These are phyloP conservation scores for Suillus alpinus DNA, from an alignment of 768 basidiomycete genomes.

Conservation along the genomic window DNA sequence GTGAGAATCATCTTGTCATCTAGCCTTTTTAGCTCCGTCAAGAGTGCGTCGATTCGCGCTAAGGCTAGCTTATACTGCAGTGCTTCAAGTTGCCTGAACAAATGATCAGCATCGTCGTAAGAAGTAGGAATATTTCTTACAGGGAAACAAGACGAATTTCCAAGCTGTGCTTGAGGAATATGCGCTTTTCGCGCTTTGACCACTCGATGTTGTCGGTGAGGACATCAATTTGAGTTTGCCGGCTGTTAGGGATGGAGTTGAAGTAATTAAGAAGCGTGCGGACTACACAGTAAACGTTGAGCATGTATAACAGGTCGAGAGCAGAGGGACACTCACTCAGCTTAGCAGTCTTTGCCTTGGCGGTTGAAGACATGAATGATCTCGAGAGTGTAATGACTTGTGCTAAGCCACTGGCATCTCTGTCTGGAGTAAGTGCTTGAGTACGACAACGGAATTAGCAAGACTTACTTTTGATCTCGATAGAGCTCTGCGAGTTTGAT, in stretches of 20 bases:
- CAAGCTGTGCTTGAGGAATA: constrained; percentile 92
- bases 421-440: constrained; percentile 28
- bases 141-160: constrained; percentile 85
- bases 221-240: constrained; percentile 77
- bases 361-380: constrained; percentile 88
- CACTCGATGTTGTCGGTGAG: constrained; percentile 88
- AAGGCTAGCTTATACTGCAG: constrained; percentile 78
- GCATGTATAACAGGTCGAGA: background rate
- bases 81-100: constrained; percentile 66
- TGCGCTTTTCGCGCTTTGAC: constrained; percentile 89
- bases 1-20: constrained; percentile 99
- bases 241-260: constrained; percentile 69
- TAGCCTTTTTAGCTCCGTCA: constrained; percentile 86
- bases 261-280: constrained; percentile 93
- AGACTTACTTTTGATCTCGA: constrained; percentile 74
- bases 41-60: constrained; percentile 76
- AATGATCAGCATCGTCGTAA: background rate
- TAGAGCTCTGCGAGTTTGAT: constrained; percentile 85
- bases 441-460: background rate
- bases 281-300: constrained; percentile 45
- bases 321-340: constrained; percentile 53
- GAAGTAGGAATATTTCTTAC: constrained; percentile 32
- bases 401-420: constrained; percentile 82
- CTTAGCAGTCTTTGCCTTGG: constrained; percentile 96
- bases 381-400: constrained; percentile 82